Evolutionary conservation across 1,284 basidiomycete species (phyloP).

Genomic region (Ceratobasidium sp.): DNA sequence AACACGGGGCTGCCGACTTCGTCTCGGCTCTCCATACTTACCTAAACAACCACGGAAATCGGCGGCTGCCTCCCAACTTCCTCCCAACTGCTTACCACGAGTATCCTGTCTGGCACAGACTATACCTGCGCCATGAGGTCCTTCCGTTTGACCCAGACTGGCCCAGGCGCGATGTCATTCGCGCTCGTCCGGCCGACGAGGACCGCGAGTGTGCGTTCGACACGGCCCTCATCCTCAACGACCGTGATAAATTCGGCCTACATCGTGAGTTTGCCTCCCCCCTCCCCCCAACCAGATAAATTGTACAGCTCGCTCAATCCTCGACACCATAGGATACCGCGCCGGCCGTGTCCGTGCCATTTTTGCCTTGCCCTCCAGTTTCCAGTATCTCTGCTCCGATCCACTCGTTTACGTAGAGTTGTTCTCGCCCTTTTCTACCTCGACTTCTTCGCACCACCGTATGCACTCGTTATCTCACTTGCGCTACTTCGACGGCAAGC

Average conservation of each 20-base stretch:
- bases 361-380: not conserved
- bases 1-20: not conserved
- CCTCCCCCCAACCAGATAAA: no score
- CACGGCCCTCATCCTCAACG: not conserved
- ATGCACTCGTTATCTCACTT: not conserved
- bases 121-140: constrained; percentile 14
- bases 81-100: not conserved
- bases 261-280: constrained; percentile 46
- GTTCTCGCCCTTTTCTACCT: not conserved
- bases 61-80: not conserved
- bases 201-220: constrained; percentile 50
- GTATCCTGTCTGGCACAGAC: constrained; percentile 25
- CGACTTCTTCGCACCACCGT: not conserved
- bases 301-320: no score
- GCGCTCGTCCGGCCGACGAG: not conserved
- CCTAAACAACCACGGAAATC: not conserved
- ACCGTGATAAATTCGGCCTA: not conserved
- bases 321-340: not conserved
- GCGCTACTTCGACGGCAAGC: not conserved
- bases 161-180: constrained; percentile 18
- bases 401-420: constrained; percentile 3
- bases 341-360: not conserved
- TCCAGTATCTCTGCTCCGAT: not conserved
- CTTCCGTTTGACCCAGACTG: constrained; percentile 11
- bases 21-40: no score